These are phyloP conservation scores for Phytophthora pinifolia DNA, from an alignment of 352 stramenopile genomes.

Conservation along the genomic window DNA sequence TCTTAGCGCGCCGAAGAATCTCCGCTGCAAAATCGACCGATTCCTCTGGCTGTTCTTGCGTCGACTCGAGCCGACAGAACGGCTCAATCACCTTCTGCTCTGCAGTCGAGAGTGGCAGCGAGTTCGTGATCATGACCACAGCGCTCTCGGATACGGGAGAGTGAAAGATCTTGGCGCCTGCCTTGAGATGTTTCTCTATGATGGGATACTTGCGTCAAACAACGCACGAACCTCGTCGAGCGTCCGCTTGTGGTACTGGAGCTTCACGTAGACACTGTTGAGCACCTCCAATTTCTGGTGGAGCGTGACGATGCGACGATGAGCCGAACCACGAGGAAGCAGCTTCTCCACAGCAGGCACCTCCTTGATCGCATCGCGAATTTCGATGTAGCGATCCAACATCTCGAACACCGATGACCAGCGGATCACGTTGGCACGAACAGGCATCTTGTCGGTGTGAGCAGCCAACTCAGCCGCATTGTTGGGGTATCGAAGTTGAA, in stretches of 20 bases:
- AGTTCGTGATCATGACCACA: too few relatives aligned
- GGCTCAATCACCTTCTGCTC: too few relatives aligned
- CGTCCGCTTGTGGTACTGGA: slow-evolving; percentile 16
- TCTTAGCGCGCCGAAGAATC: too few relatives aligned
- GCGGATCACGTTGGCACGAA: slow-evolving; percentile 4
- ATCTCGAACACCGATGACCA: slow-evolving; percentile 14
- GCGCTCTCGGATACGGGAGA: too few relatives aligned
- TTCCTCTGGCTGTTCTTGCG: too few relatives aligned
- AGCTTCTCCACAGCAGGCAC: slow-evolving; percentile 13
- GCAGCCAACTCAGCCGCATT: neutral
- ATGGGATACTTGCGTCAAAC: too few relatives aligned
- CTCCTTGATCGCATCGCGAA: slow-evolving; percentile 13
- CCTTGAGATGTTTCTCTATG: too few relatives aligned
- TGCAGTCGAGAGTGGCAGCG: too few relatives aligned
- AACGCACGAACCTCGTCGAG: too few relatives aligned
- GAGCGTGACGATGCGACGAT: slow-evolving; percentile 9
- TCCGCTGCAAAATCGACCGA: too few relatives aligned
- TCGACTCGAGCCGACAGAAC: too few relatives aligned
- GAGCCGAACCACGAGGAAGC: slow-evolving; percentile 1
- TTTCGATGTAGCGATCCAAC: slow-evolving; percentile 15
- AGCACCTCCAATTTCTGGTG: slow-evolving; percentile 23
- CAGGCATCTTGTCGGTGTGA: slow-evolving; percentile 4
- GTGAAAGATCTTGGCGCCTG: too few relatives aligned
- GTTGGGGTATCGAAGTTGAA: slow-evolving; percentile 6
- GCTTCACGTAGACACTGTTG: slow-evolving; percentile 20